Conservation (phyloP, 1,139 yeast genomes). For the Meyerozyma elateridarum region DNA sequence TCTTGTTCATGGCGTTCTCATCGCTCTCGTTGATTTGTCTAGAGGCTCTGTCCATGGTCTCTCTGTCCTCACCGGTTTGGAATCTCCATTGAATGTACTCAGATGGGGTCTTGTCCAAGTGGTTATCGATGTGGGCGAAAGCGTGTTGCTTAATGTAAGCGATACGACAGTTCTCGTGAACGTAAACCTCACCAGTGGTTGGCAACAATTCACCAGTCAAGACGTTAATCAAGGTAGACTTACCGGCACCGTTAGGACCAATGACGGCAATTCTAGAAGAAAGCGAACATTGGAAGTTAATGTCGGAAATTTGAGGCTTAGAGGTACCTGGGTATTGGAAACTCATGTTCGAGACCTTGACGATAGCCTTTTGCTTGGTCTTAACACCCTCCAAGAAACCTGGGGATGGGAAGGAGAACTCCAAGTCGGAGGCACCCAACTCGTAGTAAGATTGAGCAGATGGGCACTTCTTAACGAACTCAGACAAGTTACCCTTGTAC, state of each 20-base stretch:
- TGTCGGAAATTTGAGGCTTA: conserved; percentile 87
- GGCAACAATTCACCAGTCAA: conserved; percentile 99
- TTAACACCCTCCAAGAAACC: conserved; percentile 99
- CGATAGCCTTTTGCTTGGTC: conserved; percentile 99
- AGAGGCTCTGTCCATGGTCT: conserved; percentile 99
- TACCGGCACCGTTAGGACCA: conserved; percentile 99
- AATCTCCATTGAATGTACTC: conserved; percentile 99
- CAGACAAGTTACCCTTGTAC: conserved; percentile 99
- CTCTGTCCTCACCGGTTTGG: conserved; percentile 99
- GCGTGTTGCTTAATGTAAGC: conserved; percentile 99
- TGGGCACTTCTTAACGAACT: conserved; percentile 97
- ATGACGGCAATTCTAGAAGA: conserved; percentile 99
- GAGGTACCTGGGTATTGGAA: conserved; percentile 99
- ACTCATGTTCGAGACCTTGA: conserved; percentile 91
- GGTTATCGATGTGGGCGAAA: conserved; percentile 97
- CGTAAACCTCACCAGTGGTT: conserved; percentile 97
- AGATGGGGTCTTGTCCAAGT: conserved; percentile 98
- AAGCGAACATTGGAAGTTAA: conserved; percentile 97
- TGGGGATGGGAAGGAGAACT: conserved; percentile 98
- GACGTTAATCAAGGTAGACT: conserved; percentile 95
- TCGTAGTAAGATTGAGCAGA: conserved; percentile 98
- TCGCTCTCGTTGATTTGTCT: conserved; percentile 96
- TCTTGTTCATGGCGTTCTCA: conserved; percentile 98
- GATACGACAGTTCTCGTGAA: conserved; percentile 98
- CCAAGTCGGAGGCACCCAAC: conserved; percentile 95